Evolutionary conservation across 768 basidiomycete genomes (phyloP).

Genomic region (Boletus edulis): DNA sequence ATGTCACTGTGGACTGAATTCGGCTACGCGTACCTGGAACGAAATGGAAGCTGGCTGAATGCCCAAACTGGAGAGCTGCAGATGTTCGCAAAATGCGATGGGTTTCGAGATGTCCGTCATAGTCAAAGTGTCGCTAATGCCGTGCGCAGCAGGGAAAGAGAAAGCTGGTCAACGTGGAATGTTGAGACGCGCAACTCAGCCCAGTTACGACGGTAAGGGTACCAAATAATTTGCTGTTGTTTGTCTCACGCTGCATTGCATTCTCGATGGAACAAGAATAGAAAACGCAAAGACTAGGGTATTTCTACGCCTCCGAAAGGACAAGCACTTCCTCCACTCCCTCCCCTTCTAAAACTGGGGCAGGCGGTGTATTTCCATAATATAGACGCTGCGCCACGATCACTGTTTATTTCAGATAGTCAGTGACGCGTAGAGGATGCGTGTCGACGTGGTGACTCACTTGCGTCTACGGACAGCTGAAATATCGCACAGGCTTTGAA

Average conservation of each 20-base stretch:
- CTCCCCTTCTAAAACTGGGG: slow-evolving; percentile 46
- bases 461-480: slow-evolving; percentile 75
- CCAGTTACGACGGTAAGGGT: slow-evolving; percentile 13
- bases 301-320: slow-evolving; percentile 53
- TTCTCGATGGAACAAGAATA: background rate
- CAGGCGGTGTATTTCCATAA: slow-evolving; percentile 66
- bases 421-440: slow-evolving; percentile 6
- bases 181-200: slow-evolving; percentile 18
- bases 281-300: background rate
- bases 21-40: slow-evolving; percentile 74
- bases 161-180: slow-evolving; percentile 19
- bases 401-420: slow-evolving; percentile 39
- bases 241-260: slow-evolving; percentile 25
- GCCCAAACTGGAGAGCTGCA: slow-evolving; percentile 93
- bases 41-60: slow-evolving; percentile 96
- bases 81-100: slow-evolving; percentile 86
- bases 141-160: slow-evolving; percentile 14
- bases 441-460: slow-evolving; percentile 40
- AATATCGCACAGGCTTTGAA: slow-evolving; percentile 84
- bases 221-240: slow-evolving; percentile 29
- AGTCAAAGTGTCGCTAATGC: slow-evolving; percentile 18
- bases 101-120: slow-evolving; percentile 53
- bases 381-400: slow-evolving; percentile 72
- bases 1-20: slow-evolving; percentile 10
- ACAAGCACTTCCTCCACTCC: slow-evolving; percentile 76